Evolutionary conservation across 148 eudicot species (phyloP).

Genomic region (Fagopyrum tataricum): DNA sequence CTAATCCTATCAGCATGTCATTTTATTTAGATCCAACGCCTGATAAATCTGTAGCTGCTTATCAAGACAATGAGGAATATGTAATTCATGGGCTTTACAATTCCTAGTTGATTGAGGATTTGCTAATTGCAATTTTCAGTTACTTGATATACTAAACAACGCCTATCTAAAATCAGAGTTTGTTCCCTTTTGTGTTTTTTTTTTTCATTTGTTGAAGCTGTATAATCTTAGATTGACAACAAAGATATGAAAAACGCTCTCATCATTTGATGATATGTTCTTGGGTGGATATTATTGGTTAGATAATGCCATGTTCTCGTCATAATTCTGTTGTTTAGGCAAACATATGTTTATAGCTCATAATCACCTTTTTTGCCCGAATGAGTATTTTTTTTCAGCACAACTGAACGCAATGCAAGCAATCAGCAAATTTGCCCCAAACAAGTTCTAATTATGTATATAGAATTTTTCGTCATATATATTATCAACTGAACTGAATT

Average conservation of each 20-base stretch:
- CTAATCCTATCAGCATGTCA: background rate
- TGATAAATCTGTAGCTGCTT: constrained; percentile 4
- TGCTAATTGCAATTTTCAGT: background rate
- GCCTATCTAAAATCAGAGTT: background rate
- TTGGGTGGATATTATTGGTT: background rate
- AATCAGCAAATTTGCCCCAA: no score
- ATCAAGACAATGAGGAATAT: background rate
- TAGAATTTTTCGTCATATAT: background rate
- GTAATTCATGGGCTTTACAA: background rate
- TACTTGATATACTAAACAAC: background rate
- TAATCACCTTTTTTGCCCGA: no score
- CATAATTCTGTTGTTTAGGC: background rate
- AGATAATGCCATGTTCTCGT: background rate
- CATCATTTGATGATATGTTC: background rate
- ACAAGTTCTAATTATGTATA: no score
- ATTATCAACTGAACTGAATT: background rate
- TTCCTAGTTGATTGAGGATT: background rate
- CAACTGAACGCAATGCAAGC: no score
- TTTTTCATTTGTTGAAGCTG: background rate
- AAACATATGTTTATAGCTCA: no score
- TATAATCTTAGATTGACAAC: background rate
- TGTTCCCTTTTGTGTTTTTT: background rate
- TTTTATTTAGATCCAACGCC: constrained; percentile 6
- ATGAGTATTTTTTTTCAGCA: no score
- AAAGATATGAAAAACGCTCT: background rate